Evolutionary conservation across 2,329 filamentous ascomycete genomes (phyloP).

Genomic region (Fusarium sarcochroum): DNA sequence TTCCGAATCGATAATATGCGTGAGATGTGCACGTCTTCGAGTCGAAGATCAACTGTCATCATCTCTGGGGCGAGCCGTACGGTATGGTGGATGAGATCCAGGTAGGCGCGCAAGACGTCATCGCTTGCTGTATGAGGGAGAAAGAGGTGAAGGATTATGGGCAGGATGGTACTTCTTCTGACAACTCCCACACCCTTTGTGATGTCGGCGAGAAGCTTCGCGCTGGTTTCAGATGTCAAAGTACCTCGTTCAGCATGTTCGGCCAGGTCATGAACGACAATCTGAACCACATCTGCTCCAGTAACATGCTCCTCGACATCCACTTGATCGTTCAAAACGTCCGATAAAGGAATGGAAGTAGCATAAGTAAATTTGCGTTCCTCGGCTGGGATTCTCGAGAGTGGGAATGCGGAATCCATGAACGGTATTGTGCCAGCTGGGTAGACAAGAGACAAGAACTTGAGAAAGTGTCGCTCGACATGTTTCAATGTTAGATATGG

Average conservation of each 20-base stretch:
- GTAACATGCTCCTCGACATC: conserved; percentile 76
- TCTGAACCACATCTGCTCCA: conserved; percentile 77
- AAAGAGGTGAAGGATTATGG: conserved; percentile 68
- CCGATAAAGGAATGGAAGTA: conserved; percentile 71
- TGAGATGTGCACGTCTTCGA: conserved; percentile 65
- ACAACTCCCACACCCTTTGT: conserved; percentile 72
- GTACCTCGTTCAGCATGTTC: conserved; percentile 31
- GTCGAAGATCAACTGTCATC: conserved; percentile 71
- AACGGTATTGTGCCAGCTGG: conserved; percentile 68
- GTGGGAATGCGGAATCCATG: conserved; percentile 74
- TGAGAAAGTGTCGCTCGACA: conserved; percentile 77
- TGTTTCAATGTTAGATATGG: conserved; percentile 77
- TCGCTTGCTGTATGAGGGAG: conserved; percentile 47
- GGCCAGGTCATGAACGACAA: conserved; percentile 60
- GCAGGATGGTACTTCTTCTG: conserved; percentile 72
- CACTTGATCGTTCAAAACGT: conserved; percentile 65
- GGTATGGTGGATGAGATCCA: conserved; percentile 71
- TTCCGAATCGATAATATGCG: conserved; percentile 66
- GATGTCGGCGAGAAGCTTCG: conserved; percentile 63
- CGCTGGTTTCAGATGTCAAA: conserved; percentile 34
- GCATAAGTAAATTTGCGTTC: conserved; percentile 76
- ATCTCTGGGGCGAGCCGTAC: conserved; percentile 75
- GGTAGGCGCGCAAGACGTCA: conserved; percentile 57
- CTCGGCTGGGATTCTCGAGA: conserved; percentile 73
- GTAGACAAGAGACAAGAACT: conserved; percentile 74